Evolutionary conservation across 306 rosid species (phyloP), one percentile per base, ranked within the genome.

Genomic region (Canavalia gladiata): DNA sequence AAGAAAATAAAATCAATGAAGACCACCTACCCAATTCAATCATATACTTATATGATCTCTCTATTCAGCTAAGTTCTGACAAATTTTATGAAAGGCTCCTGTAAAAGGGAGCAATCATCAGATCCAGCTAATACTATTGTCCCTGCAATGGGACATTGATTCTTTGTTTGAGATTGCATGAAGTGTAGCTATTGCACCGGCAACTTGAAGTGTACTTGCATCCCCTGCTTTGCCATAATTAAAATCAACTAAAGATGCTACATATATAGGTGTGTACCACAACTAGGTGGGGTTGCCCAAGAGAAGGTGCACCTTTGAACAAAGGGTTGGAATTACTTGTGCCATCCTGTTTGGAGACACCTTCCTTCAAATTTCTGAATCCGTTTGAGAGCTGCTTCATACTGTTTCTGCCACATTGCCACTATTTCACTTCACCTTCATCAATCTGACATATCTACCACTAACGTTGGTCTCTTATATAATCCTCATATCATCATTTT

Each of bases 31-130:
- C 77, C 74, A 64, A 41, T 84, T 80, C 87, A 88, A 84, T 87
- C 74, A 80, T 79, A 64, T 47, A 82, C 59, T 58, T 50, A 5
- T 12, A 77, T 64, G 75, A 85, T 62, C 70, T 80, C 65, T 30
- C 60, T 46, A 69, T 82, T 90, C 83, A 74, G 65, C 71, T 49
- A 69, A 72, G 74, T 62, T 87, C 89, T 90, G 94, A 88, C 97
- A 90, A 84, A 72, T 57, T 72, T 74, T 8, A 86, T 62, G 84
- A 87, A 84, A 81, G 85, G 85, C 59, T 54, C 74, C 89, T 79
- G 86, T 68, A 84, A 88, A 92, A 90, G 94, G 84, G 67, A 67
- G 89, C 85, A 84, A 90, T 87, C 92, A 90, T 87, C 76, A 74
- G 63, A 50, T 82, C 85, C 90, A 90, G 84, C 90, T 86, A 77